Evolutionary conservation across 2,329 filamentous ascomycete species (phyloP).

Genomic region (Clonostachys rhizophaga): DNA sequence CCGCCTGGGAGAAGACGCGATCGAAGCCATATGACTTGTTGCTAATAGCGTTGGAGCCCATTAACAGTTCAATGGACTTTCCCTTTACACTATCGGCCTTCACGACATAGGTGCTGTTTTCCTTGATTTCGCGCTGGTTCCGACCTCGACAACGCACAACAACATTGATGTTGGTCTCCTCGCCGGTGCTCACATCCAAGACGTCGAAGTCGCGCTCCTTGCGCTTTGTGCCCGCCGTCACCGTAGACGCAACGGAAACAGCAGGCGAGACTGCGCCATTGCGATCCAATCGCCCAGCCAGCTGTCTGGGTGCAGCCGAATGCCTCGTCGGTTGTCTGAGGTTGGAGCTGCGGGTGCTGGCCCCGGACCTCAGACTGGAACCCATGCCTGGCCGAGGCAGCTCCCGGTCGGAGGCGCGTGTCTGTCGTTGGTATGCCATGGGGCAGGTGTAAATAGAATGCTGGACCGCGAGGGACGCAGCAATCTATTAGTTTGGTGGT

Average conservation of each 20-base stretch:
- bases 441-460: background rate
- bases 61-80: slow-evolving; percentile 77
- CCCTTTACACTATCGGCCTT: slow-evolving; percentile 85
- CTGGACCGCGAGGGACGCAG: too few species aligned
- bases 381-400: slow-evolving; percentile 24
- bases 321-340: slow-evolving; percentile 3
- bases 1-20: slow-evolving; percentile 91
- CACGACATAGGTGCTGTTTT: slow-evolving; percentile 93
- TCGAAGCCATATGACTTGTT: slow-evolving; percentile 98
- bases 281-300: slow-evolving; percentile 12
- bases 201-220: slow-evolving; percentile 82
- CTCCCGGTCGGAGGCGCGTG: slow-evolving; percentile 28
- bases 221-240: slow-evolving; percentile 65
- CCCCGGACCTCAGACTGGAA: slow-evolving; percentile 16
- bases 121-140: slow-evolving; percentile 85
- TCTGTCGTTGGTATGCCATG: slow-evolving; percentile 26
- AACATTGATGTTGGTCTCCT: slow-evolving; percentile 96
- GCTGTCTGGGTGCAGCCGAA: background rate
- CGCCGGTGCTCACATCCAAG: slow-evolving; percentile 48
- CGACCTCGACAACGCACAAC: slow-evolving; percentile 92
- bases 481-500: too few species aligned
- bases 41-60: slow-evolving; percentile 87
- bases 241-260: slow-evolving; percentile 57
- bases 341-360: slow-evolving; percentile 11
- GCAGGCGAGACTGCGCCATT: slow-evolving; percentile 61